Evolutionary conservation across 1,139 yeast genomes (phyloP).

Genomic region (Magnusiomyces tetraspermus): DNA sequence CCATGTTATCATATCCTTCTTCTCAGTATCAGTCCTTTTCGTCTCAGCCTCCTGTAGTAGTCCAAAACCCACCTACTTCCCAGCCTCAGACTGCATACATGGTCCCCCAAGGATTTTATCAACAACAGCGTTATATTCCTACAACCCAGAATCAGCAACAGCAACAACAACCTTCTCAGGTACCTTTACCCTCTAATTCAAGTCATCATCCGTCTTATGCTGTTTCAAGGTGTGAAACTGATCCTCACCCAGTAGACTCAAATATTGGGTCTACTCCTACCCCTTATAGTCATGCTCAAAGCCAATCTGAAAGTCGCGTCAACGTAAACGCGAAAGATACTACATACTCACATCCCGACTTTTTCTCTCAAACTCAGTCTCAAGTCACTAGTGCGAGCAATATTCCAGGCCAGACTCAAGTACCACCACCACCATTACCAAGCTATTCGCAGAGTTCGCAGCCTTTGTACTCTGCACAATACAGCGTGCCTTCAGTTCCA

Average conservation of each 20-base stretch:
- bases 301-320: neutral
- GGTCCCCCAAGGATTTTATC: slow-evolving; percentile 1
- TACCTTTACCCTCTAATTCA: neutral
- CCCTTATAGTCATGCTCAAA: neutral
- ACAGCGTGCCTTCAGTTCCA: neutral
- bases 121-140: neutral
- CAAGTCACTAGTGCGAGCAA: neutral
- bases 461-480: neutral
- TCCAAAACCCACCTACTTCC: neutral
- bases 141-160: neutral
- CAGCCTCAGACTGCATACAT: neutral
- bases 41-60: neutral
- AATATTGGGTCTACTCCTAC: neutral
- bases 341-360: neutral
- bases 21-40: neutral
- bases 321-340: neutral
- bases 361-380: neutral
- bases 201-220: too few species aligned
- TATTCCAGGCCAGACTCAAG: neutral
- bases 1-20: neutral
- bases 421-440: too few species aligned
- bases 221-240: too few species aligned
- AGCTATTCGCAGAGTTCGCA: neutral
- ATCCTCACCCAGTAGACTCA: too few species aligned
- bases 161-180: neutral